Base-by-base conservation (phyloP, 78 protist species). In the Kipferlia bialata region DNA sequence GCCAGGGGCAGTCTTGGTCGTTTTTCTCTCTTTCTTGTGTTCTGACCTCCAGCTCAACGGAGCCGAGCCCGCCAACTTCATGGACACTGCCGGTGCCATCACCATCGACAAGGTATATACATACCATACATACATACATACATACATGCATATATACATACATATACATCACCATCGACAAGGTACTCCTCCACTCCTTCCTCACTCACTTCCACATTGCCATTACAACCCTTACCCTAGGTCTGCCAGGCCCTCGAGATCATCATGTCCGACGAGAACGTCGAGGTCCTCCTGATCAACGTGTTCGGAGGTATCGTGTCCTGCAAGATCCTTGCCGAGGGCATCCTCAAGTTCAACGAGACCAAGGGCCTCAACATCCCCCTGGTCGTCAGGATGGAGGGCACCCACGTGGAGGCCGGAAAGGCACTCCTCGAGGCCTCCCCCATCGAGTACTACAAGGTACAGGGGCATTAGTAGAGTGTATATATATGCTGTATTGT, bases 41-140 rank as follows among this genome's bases (percentile, higher is more conserved):
- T n/a, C n/a, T n/a, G n/a, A n/a, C n/a, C n/a, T n/a, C n/a, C n/a
- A n/a, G n/a, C 57, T 69, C 70, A 45, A 79, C 59, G 96, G 98
- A 28, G 96, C 95, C 41, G 6, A 16, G 38, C 98, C 98, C 13
- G 98, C 98, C 55, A 94, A 94, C 92, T 94, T 94, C 75, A 70
- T 94, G 20, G 98, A 94, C 71, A 89, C 92, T 33, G 96, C 96
- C 31, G 98, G 96, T 34, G 7, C 58, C 17, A 64, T 58, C 33
- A n/a, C 15, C 12, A 15, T 17, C 60, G n/a, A 16, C 70, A 44
- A 58, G 20, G 18, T 24, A 13, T 29, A 17, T 58, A 58, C 39
- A 24, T 17, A 24, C 36, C 29, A 13, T 28, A 13, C 62, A 17
- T 17, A 58, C 62, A 58, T 24, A 17, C 20, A 58, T 58, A 17